Percentiles rank a stretch among this genome's conserved stretches.
Evolutionary conservation across 1,139 yeast genomes (phyloP).

Genomic region (Yamadazyma jaroonii): DNA sequence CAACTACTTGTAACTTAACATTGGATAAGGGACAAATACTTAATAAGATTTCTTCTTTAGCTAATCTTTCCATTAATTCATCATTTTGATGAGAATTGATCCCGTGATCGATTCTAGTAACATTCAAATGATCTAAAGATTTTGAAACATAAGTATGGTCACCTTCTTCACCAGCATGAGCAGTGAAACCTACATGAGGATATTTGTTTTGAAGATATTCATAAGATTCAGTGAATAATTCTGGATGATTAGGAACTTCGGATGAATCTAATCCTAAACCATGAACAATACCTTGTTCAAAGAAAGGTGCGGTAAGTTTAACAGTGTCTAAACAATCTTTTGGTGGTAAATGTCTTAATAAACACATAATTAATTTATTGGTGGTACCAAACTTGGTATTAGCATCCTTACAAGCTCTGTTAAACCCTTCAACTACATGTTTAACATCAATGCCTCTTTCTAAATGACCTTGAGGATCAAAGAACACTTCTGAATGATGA

Average conservation of each 20-base stretch:
- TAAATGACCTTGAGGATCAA: slow-evolving; percentile 82
- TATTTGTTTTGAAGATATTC: slow-evolving; percentile 39
- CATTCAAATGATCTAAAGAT: slow-evolving; percentile 57
- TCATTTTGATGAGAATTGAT: slow-evolving; percentile 57
- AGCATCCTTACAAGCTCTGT: slow-evolving; percentile 62
- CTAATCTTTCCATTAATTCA: slow-evolving; percentile 52
- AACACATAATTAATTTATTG: slow-evolving; percentile 73
- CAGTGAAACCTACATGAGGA: slow-evolving; percentile 61
- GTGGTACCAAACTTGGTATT: slow-evolving; percentile 55
- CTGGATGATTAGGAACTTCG: slow-evolving; percentile 74
- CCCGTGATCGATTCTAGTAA: slow-evolving; percentile 77
- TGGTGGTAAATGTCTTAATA: slow-evolving; percentile 69
- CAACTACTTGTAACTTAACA: slow-evolving; percentile 70
- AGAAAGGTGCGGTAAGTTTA: slow-evolving; percentile 47
- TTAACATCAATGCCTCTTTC: slow-evolving; percentile 62
- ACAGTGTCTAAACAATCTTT: slow-evolving; percentile 56
- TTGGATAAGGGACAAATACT: slow-evolving; percentile 78
- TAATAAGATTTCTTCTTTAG: slow-evolving; percentile 51
- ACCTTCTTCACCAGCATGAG: slow-evolving; percentile 90
- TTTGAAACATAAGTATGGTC: slow-evolving; percentile 59
- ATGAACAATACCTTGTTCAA: slow-evolving; percentile 54
- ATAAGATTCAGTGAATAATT: slow-evolving; percentile 62
- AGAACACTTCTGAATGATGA: slow-evolving; percentile 67
- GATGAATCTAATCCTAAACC: slow-evolving; percentile 79
- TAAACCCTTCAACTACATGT: slow-evolving; percentile 60